Base-by-base conservation (phyloP, 148 eudicot species). In the Chenopodium berlandieri region DNA sequence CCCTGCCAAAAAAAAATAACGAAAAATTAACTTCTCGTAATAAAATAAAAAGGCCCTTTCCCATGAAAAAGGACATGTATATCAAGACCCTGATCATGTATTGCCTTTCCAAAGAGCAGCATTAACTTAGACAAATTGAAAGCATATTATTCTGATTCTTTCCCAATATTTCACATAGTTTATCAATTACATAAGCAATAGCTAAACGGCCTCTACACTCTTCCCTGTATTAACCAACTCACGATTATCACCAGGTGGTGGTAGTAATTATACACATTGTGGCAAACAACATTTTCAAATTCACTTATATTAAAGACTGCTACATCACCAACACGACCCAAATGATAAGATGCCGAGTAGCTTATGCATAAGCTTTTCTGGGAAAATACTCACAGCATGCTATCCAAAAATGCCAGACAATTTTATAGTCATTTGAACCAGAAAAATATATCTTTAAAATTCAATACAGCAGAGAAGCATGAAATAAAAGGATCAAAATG, bases 1-100 rank as follows among this genome's bases (percentile, higher is more conserved):
- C 97, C 99, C 99, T 97, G 84, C 73, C 76, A 70, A 48, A 14
- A 73, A 22, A 22, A 71, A 54, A 80, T 44, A 67, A 46, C 2
- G 20, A 67, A 44, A 40, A 75, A 22, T 62, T 14, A 34, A 46
- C 37, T 30, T 22, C 63, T 4, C 37, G 30, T 67, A 37, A 17
- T 27, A 27, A 12, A 22, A 62, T 6, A 20, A 67, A 67, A 12
- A 3, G 13, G 32, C 17, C 32, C 19, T 66, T 67, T 30, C 71
- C 71, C 14, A 25, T 25, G 37, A 67, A 30, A 19, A 67, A 30
- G 14, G 16, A 67, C 71, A 67, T 25, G 34, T 22, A 11, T 67
- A 67, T 66, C 16, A 8, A 27, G 71, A 66, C 71, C 34, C 34
- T 66, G 11, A 30, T 67, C 32, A 30, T 67, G 37, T 30, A 67